Conservation (phyloP, 805 yeast species). For the Scheffersomyces ergatensis region DNA sequence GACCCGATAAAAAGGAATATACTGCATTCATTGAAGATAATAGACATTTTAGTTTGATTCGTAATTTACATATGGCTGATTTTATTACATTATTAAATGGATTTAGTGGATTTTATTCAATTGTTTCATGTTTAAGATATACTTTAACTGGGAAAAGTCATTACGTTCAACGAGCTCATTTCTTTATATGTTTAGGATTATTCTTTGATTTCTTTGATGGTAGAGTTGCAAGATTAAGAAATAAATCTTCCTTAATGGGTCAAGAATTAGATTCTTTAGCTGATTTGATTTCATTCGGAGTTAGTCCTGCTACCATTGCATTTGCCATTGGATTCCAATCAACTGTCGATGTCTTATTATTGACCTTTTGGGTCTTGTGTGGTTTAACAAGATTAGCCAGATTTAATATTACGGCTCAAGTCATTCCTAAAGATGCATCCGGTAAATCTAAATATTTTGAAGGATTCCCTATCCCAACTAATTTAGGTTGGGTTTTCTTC, state of each 20-base stretch:
- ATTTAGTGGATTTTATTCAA: constrained; percentile 88
- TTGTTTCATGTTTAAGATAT: constrained; percentile 80
- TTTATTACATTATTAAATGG: constrained; percentile 93
- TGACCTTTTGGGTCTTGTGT: constrained; percentile 85
- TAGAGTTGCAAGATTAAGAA: constrained; percentile 90
- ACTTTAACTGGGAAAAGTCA: constrained; percentile 66
- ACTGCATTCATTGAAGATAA: constrained; percentile 76
- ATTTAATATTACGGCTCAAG: constrained; percentile 90
- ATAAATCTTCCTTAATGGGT: constrained; percentile 90
- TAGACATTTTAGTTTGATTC: constrained; percentile 80
- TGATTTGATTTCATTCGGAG: constrained; percentile 91
- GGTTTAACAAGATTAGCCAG: constrained; percentile 93
- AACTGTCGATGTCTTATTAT: constrained; percentile 71
- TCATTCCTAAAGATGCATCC: constrained; percentile 81
- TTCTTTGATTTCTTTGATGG: constrained; percentile 97
- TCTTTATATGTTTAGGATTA: constrained; percentile 84
- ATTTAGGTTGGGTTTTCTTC: constrained; percentile 66
- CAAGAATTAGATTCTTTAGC: constrained; percentile 97
- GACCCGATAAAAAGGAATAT: constrained; percentile 76
- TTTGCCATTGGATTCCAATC: constrained; percentile 88
- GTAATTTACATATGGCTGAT: constrained; percentile 93
- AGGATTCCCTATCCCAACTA: constrained; percentile 94
- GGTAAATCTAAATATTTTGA: constrained; percentile 94
- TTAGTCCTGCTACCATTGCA: constrained; percentile 92
- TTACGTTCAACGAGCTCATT: constrained; percentile 83